These are phyloP conservation scores for Neonectria faginata DNA, from an alignment of 2,329 filamentous ascomycete genomes.

Conservation along the genomic window DNA sequence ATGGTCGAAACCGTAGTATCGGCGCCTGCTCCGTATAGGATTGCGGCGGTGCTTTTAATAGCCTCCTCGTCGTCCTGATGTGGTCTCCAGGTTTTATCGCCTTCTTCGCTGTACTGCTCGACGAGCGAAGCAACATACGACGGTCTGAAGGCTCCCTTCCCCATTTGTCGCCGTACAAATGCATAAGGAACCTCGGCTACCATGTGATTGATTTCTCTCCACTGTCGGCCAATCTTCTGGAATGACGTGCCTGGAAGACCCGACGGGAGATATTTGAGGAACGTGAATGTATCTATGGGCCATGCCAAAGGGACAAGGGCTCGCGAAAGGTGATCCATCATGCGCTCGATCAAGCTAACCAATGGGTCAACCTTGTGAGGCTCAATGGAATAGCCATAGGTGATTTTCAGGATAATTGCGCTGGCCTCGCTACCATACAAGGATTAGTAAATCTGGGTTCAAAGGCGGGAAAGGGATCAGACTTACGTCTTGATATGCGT, in stretches of 20 bases:
- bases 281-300: slow-evolving; percentile 50
- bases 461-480: neutral
- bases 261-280: slow-evolving; percentile 46
- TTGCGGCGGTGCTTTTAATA: slow-evolving; percentile 42
- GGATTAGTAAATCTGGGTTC: neutral
- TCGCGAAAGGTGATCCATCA: slow-evolving; percentile 46
- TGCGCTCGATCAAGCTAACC: slow-evolving; percentile 45
- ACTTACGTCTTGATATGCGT: slow-evolving; percentile 47
- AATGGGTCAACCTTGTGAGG: slow-evolving; percentile 46
- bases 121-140: slow-evolving; percentile 48
- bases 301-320: slow-evolving; percentile 48
- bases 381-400: slow-evolving; percentile 51
- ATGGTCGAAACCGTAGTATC: slow-evolving; percentile 47
- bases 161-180: slow-evolving; percentile 48
- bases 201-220: slow-evolving; percentile 35
- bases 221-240: slow-evolving; percentile 45
- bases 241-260: slow-evolving; percentile 48
- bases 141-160: slow-evolving; percentile 19
- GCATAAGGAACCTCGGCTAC: slow-evolving; percentile 45
- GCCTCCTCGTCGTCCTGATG: slow-evolving; percentile 38
- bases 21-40: slow-evolving; percentile 47
- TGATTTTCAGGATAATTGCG: slow-evolving; percentile 45
- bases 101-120: slow-evolving; percentile 26
- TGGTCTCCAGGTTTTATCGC: slow-evolving; percentile 9
- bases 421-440: slow-evolving; percentile 41